phyloP scores from a whole-genome alignment of 306 rosid genomes.

The Prunus fruticosa region DNA sequence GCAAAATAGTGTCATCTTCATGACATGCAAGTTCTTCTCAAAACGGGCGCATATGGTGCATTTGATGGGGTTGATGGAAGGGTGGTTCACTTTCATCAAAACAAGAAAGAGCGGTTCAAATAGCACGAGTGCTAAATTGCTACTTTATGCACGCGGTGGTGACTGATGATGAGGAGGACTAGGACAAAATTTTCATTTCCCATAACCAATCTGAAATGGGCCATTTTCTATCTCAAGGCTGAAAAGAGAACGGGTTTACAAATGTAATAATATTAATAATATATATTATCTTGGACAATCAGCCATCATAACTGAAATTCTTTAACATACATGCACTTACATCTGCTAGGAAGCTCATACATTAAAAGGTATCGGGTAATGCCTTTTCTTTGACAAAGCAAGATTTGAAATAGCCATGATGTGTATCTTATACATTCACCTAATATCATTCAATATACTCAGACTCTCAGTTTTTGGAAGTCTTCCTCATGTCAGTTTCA shows the following conservation, averaged over 20 bases:
- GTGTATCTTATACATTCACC: background rate
- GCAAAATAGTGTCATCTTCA: too few species aligned
- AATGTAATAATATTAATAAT: background rate
- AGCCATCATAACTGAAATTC: background rate
- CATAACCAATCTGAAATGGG: background rate
- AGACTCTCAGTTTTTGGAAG: background rate
- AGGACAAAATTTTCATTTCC: background rate
- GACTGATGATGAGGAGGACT: background rate
- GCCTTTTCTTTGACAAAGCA: slow-evolving; percentile 10
- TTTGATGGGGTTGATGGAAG: background rate
- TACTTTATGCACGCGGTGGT: background rate
- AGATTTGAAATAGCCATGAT: slow-evolving; percentile 6
- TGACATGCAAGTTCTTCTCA: too few species aligned
- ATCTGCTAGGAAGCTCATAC: slow-evolving; percentile 6
- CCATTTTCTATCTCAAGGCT: background rate
- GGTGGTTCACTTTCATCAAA: background rate
- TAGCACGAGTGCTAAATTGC: too few species aligned
- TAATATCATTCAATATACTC: background rate
- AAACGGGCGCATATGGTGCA: background rate
- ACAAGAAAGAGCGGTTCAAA: background rate
- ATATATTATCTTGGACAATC: background rate
- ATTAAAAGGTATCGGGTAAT: background rate
- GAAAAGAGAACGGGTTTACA: background rate
- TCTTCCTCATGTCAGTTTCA: slow-evolving; percentile 9
- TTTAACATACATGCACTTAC: background rate